A percentile compares a stretch with the other conserved stretches of the same genome.
Evolutionary conservation across 2,329 filamentous ascomycete genomes (phyloP).

Genomic region (Fusarium abutilonis): DNA sequence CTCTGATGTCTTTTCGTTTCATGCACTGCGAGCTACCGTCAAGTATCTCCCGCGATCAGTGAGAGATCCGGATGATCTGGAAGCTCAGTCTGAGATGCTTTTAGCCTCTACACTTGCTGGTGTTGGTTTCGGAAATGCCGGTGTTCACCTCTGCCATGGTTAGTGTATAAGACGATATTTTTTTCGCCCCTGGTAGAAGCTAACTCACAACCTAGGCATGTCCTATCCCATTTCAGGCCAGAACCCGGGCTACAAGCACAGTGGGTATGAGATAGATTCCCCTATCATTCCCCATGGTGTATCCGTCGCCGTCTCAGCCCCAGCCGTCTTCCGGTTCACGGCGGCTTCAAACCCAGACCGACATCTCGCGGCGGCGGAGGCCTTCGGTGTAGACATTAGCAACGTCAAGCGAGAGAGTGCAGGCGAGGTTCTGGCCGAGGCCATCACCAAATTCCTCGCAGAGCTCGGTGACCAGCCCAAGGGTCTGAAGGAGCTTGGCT

Average conservation of each 20-base stretch:
- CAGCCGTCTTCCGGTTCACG: slow-evolving; percentile 94
- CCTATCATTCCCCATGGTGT: slow-evolving; percentile 96
- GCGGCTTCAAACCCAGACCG: slow-evolving; percentile 90
- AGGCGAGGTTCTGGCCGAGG: slow-evolving; percentile 87
- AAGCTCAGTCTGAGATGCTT: slow-evolving; percentile 96
- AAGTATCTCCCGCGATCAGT: slow-evolving; percentile 93
- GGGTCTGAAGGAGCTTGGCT: slow-evolving; percentile 86
- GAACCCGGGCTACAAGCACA: slow-evolving; percentile 87
- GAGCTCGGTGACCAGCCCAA: slow-evolving; percentile 89
- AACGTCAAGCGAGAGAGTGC: slow-evolving; percentile 90
- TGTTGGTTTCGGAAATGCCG: slow-evolving; percentile 96
- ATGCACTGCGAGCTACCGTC: slow-evolving; percentile 82
- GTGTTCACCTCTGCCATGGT: slow-evolving; percentile 81
- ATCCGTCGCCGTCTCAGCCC: slow-evolving; percentile 91
- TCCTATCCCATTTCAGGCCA: slow-evolving; percentile 97
- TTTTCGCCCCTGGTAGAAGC: slow-evolving; percentile 11
- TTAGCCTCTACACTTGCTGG: slow-evolving; percentile 93
- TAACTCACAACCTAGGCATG: slow-evolving; percentile 70
- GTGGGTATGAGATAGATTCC: slow-evolving; percentile 79
- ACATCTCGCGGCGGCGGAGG: slow-evolving; percentile 88
- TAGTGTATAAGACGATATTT: slow-evolving; percentile 41
- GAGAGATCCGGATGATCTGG: slow-evolving; percentile 85
- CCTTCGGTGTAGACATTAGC: slow-evolving; percentile 88
- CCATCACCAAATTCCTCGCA: slow-evolving; percentile 81
- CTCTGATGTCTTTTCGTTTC: slow-evolving; percentile 93